phyloP scores from a whole-genome alignment of 257 asterid genomes.

The Capsicum chinense region DNA sequence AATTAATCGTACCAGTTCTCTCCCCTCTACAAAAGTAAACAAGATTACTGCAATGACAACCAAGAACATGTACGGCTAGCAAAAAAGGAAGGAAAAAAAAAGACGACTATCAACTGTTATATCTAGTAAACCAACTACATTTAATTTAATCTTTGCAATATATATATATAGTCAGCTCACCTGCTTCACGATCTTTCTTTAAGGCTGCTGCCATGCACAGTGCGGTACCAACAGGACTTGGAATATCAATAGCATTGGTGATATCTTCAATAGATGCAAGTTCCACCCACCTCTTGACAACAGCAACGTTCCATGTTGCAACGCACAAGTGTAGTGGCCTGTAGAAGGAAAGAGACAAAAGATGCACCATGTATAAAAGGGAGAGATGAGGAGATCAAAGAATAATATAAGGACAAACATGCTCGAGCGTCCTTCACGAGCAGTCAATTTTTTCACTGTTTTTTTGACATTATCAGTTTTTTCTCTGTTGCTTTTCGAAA shows the following conservation, averaged over 20 bases:
- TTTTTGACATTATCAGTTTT: neutral
- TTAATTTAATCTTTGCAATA: conserved; percentile 8
- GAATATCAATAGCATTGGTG: conserved; percentile 84
- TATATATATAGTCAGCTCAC: conserved; percentile 41
- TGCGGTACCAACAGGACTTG: conserved; percentile 85
- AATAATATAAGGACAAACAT: conserved; percentile 7
- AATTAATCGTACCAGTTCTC: conserved; percentile 79
- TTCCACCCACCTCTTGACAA: conserved; percentile 91
- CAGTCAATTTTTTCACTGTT: neutral
- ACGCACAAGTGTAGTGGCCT: conserved; percentile 95
- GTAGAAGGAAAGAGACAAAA: conserved; percentile 38
- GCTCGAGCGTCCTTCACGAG: neutral
- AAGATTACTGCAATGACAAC: conserved; percentile 13
- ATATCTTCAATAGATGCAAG: conserved; percentile 80
- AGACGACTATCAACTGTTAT: neutral
- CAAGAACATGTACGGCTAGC: conserved; percentile 6
- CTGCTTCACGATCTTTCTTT: conserved; percentile 92
- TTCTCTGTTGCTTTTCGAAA: neutral
- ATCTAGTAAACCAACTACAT: conserved; percentile 18
- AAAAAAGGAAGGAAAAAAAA: neutral
- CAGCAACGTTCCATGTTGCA: conserved; percentile 90
- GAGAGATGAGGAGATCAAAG: conserved; percentile 7
- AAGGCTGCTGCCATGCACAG: conserved; percentile 96
- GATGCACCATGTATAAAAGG: conserved; percentile 20
- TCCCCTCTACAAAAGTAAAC: conserved; percentile 63